Base-by-base conservation (phyloP, 257 asterid genomes). In the Scutellaria baicalensis region DNA sequence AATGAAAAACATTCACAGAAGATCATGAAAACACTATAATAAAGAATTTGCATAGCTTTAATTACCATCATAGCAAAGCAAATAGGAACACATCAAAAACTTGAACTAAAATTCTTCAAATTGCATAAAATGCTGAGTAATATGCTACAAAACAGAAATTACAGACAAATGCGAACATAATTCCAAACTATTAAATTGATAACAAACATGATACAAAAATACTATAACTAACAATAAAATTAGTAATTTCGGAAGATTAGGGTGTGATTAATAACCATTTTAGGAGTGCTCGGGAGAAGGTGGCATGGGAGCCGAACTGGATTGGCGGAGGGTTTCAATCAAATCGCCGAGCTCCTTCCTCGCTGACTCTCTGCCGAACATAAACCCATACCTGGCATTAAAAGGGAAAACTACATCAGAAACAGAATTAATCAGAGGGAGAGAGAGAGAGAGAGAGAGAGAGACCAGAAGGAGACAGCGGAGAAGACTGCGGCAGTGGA, bases 291-390 rank as follows among this genome's bases (percentile, higher is more conserved):
- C 66, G 57, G 84, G 12, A 60, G 75, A 63, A 11, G 75, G 80
- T 47, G 82, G 39, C 48, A 48, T 10, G 51, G 88, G 56, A 44
- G 64, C 80, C 5, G 93, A 67, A 74, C 79, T 79, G 63, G 85
- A n/a, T 21, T 81, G 79, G 68, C 95, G 90, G 52, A 92, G 97
- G 81, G 52, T 69, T 64, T 89, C 93, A 23, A 92, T 88, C 77
- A 90, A 80, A 39, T 84, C 90, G 39, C 77, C 80, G 33, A 93
- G 92, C 79, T 90, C 97, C 77, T 87, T 88, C 43, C 97, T 86
- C 47, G 96, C 88, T 2, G 96, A 84, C 64, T 93, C 98, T 81
- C 94, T 75, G 11, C 97, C 97, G 72, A 93, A 88, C 96, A 90
- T 88, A 79, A 88, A 93, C 13, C 96, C 98, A 44, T 90, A 93